Base-by-base conservation (phyloP, 345 rosid genomes). In the Camelina sativa region DNA sequence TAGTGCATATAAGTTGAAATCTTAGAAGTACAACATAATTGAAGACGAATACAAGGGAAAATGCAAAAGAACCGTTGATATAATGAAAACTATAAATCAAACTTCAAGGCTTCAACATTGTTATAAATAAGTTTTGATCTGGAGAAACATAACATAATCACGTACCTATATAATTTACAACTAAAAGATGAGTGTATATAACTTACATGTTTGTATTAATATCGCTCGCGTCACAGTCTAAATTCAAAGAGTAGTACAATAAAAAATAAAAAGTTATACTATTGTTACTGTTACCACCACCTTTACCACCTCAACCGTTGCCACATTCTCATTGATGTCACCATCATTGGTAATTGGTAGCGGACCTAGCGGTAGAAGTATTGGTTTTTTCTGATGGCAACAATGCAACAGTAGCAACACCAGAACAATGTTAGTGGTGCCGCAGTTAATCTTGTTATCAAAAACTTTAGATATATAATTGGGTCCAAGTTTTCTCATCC, bases 1-100 rank as follows among this genome's bases (percentile, higher is more conserved):
- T 11, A 41, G 50, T 46, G 12, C 51, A 67, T 54, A 73, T 15
- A 43, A 59, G 15, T 52, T 46, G 69, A 60, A 68, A 75, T 61
- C 55, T 20, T 40, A 13, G 20, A 60, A 52, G 54, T 75, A 53
- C 50, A 61, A 19, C 47, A 75, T 51, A 50, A 67, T 60, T 34
- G 8, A 35, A 50, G 56, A 48, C 23, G 59, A 59, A 73, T 64
- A 56, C 52, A 65, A 11, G 10, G 54, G 2, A 8, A 75, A 43
- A 30, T 64, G 48, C 17, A 22, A 4, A 66, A 54, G 12, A 30
- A 10, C 17, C 17, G 6, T 23, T 43, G 17, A 1, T 52, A 30
- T 25, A 40, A 30, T 8, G 28, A 32, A 71, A n/a, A 38, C 15
- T 62, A 52, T 11, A 62, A 72, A 62, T 12, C 30, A 32, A 67